Conservation (phyloP, 164 flowering plant genomes). For the Vitis cinerea region DNA sequence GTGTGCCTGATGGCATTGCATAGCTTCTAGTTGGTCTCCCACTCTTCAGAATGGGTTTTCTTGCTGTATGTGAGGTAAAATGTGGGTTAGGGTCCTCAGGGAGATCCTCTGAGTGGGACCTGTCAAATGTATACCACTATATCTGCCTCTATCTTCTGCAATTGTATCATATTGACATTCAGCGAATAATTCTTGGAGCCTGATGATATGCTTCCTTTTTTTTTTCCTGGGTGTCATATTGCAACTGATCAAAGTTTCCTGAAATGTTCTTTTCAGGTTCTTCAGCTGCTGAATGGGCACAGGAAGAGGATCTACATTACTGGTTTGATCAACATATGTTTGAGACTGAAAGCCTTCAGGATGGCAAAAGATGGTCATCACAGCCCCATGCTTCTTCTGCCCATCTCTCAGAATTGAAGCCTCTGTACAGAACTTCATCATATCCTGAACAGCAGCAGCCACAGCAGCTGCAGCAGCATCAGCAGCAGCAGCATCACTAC, state of each 20-base stretch:
- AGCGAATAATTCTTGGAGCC: too few species aligned
- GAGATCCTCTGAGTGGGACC: too few species aligned
- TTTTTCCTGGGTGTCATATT: neutral
- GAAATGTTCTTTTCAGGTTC: slow-evolving; percentile 46
- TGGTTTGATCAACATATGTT: slow-evolving; percentile 46
- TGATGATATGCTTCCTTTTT: neutral
- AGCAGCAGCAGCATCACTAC: slow-evolving; percentile 31
- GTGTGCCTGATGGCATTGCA: too few species aligned
- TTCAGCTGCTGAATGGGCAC: slow-evolving; percentile 59
- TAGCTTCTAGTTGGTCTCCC: too few species aligned
- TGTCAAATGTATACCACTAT: too few species aligned
- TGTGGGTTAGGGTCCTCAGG: too few species aligned
- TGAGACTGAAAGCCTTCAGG: slow-evolving; percentile 44
- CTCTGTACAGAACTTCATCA: slow-evolving; percentile 59
- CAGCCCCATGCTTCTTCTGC: slow-evolving; percentile 46
- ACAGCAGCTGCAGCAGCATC: slow-evolving; percentile 27
- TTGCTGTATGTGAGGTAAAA: too few species aligned
- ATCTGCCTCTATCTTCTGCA: too few species aligned
- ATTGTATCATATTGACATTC: too few species aligned
- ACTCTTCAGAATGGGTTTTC: too few species aligned
- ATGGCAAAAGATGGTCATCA: slow-evolving; percentile 63
- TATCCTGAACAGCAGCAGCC: slow-evolving; percentile 50
- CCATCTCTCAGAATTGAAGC: slow-evolving; percentile 30
- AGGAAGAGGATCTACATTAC: slow-evolving; percentile 38
- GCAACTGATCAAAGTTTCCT: neutral